A percentile compares a stretch with the other conserved stretches of the same genome.
phyloP scores from a whole-genome alignment of 2,329 filamentous ascomycete species.

The Aspergillus sp. region DNA sequence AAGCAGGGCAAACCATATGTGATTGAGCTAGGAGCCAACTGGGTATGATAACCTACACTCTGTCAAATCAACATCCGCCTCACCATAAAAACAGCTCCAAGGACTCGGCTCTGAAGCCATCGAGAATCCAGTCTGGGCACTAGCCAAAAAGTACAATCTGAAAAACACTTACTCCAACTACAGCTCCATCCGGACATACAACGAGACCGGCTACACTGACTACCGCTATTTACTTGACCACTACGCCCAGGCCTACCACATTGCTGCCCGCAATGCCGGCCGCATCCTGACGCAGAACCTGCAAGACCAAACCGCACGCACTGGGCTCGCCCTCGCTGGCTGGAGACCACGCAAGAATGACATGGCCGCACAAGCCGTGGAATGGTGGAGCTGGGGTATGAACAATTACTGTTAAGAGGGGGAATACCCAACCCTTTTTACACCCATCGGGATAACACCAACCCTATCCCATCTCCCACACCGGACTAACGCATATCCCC shows the following conservation, averaged over 20 bases:
- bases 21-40: slow-evolving; percentile 69
- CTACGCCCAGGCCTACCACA: slow-evolving; percentile 51
- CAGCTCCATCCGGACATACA: slow-evolving; percentile 60
- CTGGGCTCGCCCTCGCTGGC: slow-evolving; percentile 60
- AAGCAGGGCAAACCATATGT: slow-evolving; percentile 56
- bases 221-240: slow-evolving; percentile 55
- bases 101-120: slow-evolving; percentile 38
- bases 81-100: slow-evolving; percentile 37
- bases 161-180: slow-evolving; percentile 62
- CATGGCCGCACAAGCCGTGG: slow-evolving; percentile 59
- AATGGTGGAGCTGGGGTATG: slow-evolving; percentile 59
- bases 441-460: background rate
- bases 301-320: slow-evolving; percentile 63
- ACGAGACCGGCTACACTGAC: slow-evolving; percentile 57
- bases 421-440: background rate
- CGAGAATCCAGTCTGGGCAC: slow-evolving; percentile 61
- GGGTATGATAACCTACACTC: slow-evolving; percentile 44
- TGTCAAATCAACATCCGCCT: background rate
- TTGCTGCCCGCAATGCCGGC: slow-evolving; percentile 57
- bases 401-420: background rate
- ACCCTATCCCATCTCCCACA: background rate
- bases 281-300: slow-evolving; percentile 60
- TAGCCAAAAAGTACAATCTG: slow-evolving; percentile 60
- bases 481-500: background rate
- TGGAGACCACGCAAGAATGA: slow-evolving; percentile 62